A percentile compares a stretch with the other conserved stretches of the same genome.
Conservation (phyloP, 768 basidiomycete species). For the Boletales sp. region DNA sequence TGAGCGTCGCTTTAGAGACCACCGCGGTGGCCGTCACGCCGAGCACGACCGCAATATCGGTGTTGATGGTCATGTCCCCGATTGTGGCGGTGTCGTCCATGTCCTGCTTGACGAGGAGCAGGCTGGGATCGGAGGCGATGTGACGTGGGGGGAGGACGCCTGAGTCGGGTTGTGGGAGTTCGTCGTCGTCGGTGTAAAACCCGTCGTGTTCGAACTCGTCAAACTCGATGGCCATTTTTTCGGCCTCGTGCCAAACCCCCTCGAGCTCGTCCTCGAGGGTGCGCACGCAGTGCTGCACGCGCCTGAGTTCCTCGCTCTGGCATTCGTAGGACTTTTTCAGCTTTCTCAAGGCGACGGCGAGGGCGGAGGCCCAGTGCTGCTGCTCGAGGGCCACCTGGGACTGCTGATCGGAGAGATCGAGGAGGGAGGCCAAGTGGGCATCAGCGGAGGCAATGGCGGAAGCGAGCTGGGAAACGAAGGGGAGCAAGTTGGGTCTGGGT, state of each 20-base stretch:
- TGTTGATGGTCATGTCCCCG: constrained; percentile 21
- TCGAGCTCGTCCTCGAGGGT: constrained; percentile 67
- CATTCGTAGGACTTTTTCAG: constrained; percentile 71
- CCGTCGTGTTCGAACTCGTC: constrained; percentile 52
- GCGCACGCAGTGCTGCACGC: constrained; percentile 44
- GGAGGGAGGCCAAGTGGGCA: constrained; percentile 51
- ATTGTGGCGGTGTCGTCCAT: constrained; percentile 27
- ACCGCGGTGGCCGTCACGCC: constrained; percentile 38
- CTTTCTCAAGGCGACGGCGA: constrained; percentile 76
- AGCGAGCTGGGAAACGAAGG: constrained; percentile 55
- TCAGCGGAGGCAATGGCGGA: constrained; percentile 59
- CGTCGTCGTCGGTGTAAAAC: neutral
- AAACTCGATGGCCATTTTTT: constrained; percentile 67
- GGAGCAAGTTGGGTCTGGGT: constrained; percentile 32
- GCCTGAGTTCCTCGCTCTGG: constrained; percentile 54
- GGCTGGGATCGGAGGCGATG: too few relatives aligned
- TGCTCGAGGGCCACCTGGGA: constrained; percentile 63
- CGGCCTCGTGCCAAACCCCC: constrained; percentile 79
- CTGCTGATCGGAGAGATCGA: constrained; percentile 59
- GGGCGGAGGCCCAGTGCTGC: constrained; percentile 69
- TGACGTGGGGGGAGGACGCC: too few relatives aligned
- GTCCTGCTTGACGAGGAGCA: constrained; percentile 4
- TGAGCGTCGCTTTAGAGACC: constrained; percentile 34
- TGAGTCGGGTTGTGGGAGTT: neutral
- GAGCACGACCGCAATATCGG: constrained; percentile 31